phyloP scores from a whole-genome alignment of 2,329 filamentous ascomycete genomes.

The Phaeosphaeria sp. region DNA sequence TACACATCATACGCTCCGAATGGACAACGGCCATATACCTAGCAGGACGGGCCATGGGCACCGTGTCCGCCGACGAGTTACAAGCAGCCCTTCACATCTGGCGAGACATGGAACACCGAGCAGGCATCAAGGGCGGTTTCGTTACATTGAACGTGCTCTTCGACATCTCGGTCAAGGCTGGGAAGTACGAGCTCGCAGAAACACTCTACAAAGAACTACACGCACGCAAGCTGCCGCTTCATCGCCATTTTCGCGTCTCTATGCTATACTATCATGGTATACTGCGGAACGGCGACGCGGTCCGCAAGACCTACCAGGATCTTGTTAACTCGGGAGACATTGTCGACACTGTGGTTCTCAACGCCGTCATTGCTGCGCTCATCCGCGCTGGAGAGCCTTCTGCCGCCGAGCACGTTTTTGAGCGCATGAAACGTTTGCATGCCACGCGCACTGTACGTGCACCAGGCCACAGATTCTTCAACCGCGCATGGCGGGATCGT shows the following conservation, averaged over 20 bases:
- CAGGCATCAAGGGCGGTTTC: slow-evolving; percentile 68
- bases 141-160: slow-evolving; percentile 96
- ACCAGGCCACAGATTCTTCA: slow-evolving; percentile 37
- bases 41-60: slow-evolving; percentile 72
- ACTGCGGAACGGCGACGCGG: slow-evolving; percentile 72
- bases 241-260: slow-evolving; percentile 81
- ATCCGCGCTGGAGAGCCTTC: slow-evolving; percentile 76
- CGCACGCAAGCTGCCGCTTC: slow-evolving; percentile 69
- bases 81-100: slow-evolving; percentile 77
- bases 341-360: slow-evolving; percentile 85
- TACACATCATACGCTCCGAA: slow-evolving; percentile 70
- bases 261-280: slow-evolving; percentile 86
- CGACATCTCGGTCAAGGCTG: slow-evolving; percentile 83
- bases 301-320: slow-evolving; percentile 78
- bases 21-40: slow-evolving; percentile 89
- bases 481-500: slow-evolving; percentile 50
- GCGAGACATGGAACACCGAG: slow-evolving; percentile 85
- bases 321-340: slow-evolving; percentile 87
- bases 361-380: slow-evolving; percentile 82
- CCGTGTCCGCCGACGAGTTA: slow-evolving; percentile 64
- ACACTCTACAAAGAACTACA: slow-evolving; percentile 85
- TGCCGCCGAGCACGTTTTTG: slow-evolving; percentile 81
- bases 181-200: slow-evolving; percentile 83
- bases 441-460: slow-evolving; percentile 38
- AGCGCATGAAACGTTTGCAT: slow-evolving; percentile 76